Percentiles rank a stretch among this genome's conserved stretches.
Evolutionary conservation across 2,329 filamentous ascomycete genomes (phyloP).

Genomic region (Aspergillus fischeri): DNA sequence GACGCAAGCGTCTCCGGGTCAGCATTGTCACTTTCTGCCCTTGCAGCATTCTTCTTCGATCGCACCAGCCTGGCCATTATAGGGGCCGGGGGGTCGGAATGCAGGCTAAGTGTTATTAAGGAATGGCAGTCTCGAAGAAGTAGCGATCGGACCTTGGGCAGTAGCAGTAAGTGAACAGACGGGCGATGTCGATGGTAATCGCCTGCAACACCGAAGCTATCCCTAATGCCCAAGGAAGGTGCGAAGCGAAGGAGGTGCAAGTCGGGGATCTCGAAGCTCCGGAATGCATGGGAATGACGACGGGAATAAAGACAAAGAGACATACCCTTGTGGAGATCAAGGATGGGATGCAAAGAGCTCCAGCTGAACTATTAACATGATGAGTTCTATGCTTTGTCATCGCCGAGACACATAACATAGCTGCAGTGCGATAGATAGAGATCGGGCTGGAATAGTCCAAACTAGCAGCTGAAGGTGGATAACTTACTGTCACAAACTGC

Average conservation of each 20-base stretch:
- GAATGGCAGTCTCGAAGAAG: conserved; percentile 1
- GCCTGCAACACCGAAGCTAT: not conserved
- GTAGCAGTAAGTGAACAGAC: not conserved
- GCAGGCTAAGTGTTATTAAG: conserved; percentile 5
- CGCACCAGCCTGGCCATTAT: conserved; percentile 30
- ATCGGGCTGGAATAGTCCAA: conserved; percentile 3
- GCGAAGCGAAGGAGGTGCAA: not conserved
- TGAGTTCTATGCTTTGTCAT: conserved; percentile 20
- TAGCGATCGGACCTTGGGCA: not conserved
- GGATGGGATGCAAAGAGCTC: conserved; percentile 25
- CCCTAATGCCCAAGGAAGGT: not conserved
- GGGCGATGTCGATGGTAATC: not conserved
- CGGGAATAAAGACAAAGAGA: not conserved
- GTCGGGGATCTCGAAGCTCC: not conserved
- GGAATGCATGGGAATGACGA: conserved; percentile 1
- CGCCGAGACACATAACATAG: conserved; percentile 15
- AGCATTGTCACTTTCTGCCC: conserved; percentile 22
- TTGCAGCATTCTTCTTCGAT: conserved; percentile 22
- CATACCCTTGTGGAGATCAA: conserved; percentile 26
- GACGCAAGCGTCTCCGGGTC: conserved; percentile 21
- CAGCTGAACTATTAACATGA: conserved; percentile 10
- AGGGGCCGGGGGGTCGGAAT: conserved; percentile 11
- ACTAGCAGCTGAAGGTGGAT: conserved; percentile 3
- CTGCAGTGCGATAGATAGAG: conserved; percentile 10
- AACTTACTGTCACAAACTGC: not conserved